Base-by-base conservation (phyloP, 2,329 filamentous ascomycete genomes). In the Sclerotinia borealis region DNA sequence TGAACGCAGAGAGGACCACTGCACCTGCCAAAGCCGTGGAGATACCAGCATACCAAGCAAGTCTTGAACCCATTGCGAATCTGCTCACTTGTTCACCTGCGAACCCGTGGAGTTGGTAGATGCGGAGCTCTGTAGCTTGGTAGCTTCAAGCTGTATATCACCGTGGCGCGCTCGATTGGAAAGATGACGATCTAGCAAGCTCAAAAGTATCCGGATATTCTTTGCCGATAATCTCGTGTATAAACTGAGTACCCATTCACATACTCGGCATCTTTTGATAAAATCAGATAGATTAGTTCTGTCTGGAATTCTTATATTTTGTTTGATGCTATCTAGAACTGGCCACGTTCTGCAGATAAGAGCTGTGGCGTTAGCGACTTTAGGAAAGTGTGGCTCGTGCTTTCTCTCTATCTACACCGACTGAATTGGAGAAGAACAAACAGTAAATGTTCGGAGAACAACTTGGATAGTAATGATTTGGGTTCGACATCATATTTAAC, bases 1-100 rank as follows among this genome's bases (percentile, higher is more conserved):
- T 90, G 77, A 98, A 93, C 66, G 95, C 93, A 74, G 93, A 95
- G 64, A 96, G 78, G 65, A 97, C 83, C 65, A 96, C 92, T 71
- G 87, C 85, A 68, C 86, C 89, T 71, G 93, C 93, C 75, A 96
- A 87, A 77, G 87, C 88, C 76, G 90, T 87, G 62, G 93, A 97
- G 77, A 83, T 81, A 76, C 79, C 80, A 70, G 80, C 75, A 72
- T 83, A 83, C 66, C 77, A 75, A 77, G 79, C 79, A 79, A 82
- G 65, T 39, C 69, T 66, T 22, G 60, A 62, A 48, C 70, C 70
- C 71, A 72, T 71, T 48, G 39, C 36, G 49, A 51, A 27, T 27
- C 8, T 56, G 60, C 25, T 34, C 34, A 27, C 19, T 25, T 37
- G 25, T 56, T 19, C 7, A 39, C 60, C 34, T 39, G 39, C 41